Evolutionary conservation across 108 stramenopile species (phyloP).

Genomic region (Heterococcus sp.): DNA sequence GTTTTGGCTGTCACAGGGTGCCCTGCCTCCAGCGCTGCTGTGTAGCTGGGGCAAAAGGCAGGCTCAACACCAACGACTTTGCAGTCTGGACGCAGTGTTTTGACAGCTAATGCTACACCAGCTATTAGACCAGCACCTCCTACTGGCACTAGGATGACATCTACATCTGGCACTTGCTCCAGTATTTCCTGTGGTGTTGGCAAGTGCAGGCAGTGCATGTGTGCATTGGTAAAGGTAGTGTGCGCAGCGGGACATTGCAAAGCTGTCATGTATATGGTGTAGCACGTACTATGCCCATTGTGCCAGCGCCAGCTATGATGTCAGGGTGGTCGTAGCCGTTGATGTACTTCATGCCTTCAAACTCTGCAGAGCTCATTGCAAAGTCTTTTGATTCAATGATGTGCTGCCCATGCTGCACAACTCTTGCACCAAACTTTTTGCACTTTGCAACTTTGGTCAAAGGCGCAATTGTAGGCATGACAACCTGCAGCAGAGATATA

Average conservation of each 20-base stretch:
- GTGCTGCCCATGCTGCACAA: constrained; percentile 84
- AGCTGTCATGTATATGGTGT: too few relatives aligned
- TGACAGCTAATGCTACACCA: constrained; percentile 84
- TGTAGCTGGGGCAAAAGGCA: constrained; percentile 77
- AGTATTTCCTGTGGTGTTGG: neutral
- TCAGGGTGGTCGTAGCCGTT: constrained; percentile 94
- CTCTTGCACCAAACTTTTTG: constrained; percentile 81
- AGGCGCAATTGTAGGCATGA: constrained; percentile 91
- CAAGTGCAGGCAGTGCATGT: neutral
- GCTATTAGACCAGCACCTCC: constrained; percentile 94
- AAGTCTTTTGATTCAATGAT: constrained; percentile 84
- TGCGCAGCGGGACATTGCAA: too few relatives aligned
- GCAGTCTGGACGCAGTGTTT: constrained; percentile 81
- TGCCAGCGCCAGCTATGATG: constrained; percentile 92
- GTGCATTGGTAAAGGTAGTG: neutral
- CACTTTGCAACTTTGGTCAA: constrained; percentile 91
- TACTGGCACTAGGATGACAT: constrained; percentile 85
- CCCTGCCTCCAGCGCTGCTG: constrained; percentile 72
- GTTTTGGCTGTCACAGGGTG: constrained; percentile 12
- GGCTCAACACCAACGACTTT: constrained; percentile 90
- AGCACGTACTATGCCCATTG: constrained; percentile 95
- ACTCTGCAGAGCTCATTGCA: constrained; percentile 65
- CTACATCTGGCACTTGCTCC: constrained; percentile 73
- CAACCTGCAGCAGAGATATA: too few relatives aligned
- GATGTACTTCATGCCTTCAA: constrained; percentile 68